Percentiles rank a stretch among this genome's conserved stretches.
These are phyloP conservation scores for Aspergillus alliaceus DNA, from an alignment of 2,329 filamentous ascomycete genomes.

Conservation along the genomic window DNA sequence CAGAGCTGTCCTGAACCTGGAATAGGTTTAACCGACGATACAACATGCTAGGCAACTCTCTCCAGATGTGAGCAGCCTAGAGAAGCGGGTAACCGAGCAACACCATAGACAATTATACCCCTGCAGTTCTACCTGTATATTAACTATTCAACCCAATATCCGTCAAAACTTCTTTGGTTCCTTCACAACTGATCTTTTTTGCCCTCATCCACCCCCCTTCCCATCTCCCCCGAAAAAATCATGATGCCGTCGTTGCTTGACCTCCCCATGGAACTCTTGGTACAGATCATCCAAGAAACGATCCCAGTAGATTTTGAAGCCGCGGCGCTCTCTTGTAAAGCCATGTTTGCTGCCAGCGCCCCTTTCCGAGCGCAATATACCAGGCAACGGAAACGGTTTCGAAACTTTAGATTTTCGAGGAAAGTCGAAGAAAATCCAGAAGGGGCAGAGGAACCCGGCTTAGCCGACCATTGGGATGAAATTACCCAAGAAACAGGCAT, in stretches of 20 bases:
- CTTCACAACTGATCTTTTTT: neutral
- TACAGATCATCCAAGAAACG: conserved; percentile 1
- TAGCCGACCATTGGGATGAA: neutral
- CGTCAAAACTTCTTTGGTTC: neutral
- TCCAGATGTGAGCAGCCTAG: neutral
- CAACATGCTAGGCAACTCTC: neutral
- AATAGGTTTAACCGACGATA: neutral
- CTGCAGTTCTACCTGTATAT: neutral
- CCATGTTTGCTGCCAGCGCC: neutral
- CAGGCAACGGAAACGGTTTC: conserved; percentile 3
- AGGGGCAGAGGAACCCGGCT: neutral
- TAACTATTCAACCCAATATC: neutral
- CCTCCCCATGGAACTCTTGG: conserved; percentile 2
- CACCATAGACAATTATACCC: neutral
- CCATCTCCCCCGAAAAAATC: neutral
- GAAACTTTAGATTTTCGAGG: neutral
- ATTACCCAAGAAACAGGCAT: neutral
- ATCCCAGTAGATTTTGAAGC: conserved; percentile 5
- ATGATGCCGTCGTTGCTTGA: neutral
- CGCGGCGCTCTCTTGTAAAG: neutral
- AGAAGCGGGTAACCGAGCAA: neutral
- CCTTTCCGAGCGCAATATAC: conserved; percentile 1
- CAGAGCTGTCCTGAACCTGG: neutral
- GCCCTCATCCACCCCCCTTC: neutral
- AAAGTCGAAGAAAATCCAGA: neutral